Evolutionary conservation across 176 grass and related monocot genomes (phyloP).

Genomic region (Sorghum bicolor): DNA sequence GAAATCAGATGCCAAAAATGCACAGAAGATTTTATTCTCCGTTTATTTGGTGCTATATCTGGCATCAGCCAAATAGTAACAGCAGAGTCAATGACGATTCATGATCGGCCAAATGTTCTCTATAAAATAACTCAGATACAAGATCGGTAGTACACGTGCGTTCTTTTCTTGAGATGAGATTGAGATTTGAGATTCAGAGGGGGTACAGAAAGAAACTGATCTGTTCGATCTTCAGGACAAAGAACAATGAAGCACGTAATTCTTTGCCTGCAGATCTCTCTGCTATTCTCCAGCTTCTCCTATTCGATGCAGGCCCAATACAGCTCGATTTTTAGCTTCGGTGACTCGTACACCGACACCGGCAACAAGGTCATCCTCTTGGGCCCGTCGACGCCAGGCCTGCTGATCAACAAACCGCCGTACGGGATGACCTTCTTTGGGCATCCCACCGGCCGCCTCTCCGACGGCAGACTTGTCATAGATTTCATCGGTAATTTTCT

Average conservation of each 20-base stretch:
- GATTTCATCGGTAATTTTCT: slow-evolving; percentile 49
- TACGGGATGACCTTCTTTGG: slow-evolving; percentile 38
- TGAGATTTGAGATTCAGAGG: neutral
- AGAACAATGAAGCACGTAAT: neutral
- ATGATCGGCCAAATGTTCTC: neutral
- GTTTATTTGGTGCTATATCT: neutral
- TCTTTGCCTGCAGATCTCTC: slow-evolving; percentile 4
- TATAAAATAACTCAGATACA: neutral
- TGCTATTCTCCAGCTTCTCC: slow-evolving; percentile 8
- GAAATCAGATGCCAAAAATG: neutral
- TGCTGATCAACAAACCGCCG: slow-evolving; percentile 27
- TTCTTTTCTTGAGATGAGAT: neutral
- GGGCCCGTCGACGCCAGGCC: slow-evolving; percentile 1
- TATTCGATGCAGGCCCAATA: slow-evolving; percentile 25
- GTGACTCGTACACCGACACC: slow-evolving; percentile 58
- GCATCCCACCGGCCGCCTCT: slow-evolving; percentile 34
- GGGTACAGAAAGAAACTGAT: neutral
- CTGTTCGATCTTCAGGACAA: neutral
- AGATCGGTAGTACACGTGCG: too few relatives aligned
- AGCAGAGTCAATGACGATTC: neutral
- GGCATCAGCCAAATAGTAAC: neutral
- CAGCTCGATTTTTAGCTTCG: slow-evolving; percentile 56
- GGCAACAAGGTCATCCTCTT: slow-evolving; percentile 44
- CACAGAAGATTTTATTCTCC: neutral
- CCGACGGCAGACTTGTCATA: slow-evolving; percentile 49